These are phyloP conservation scores for Candida railenensis DNA, from an alignment of 805 yeast genomes.

Conservation along the genomic window DNA sequence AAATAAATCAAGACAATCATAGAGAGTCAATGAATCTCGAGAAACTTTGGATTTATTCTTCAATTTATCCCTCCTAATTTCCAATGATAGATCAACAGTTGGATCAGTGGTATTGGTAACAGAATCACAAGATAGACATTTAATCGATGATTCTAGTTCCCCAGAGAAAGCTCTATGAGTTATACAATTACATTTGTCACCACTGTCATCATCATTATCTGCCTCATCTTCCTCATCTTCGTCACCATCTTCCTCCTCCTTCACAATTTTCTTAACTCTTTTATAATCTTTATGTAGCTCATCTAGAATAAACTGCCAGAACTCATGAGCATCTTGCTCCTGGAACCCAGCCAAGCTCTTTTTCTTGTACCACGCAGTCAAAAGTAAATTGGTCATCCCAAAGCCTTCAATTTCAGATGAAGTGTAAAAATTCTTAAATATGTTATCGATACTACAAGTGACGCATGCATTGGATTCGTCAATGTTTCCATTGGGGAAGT, in stretches of 20 bases:
- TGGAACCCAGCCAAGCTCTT: slow-evolving; percentile 89
- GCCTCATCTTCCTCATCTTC: slow-evolving; percentile 1
- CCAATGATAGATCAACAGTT: slow-evolving; percentile 83
- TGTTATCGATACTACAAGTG: slow-evolving; percentile 80
- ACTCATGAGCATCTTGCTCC: slow-evolving; percentile 98
- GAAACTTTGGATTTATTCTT: slow-evolving; percentile 26
- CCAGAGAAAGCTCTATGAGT: slow-evolving; percentile 85
- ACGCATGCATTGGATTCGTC: slow-evolving; percentile 54
- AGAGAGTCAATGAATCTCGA: slow-evolving; percentile 30
- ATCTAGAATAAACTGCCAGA: slow-evolving; percentile 87
- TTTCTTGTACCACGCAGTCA: slow-evolving; percentile 87
- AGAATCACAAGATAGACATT: slow-evolving; percentile 66
- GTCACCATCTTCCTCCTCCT: not conserved
- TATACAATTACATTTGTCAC: slow-evolving; percentile 62
- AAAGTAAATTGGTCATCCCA: slow-evolving; percentile 78
- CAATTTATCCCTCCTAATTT: slow-evolving; percentile 42
- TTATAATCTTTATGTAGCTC: slow-evolving; percentile 60
- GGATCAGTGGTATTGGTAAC: slow-evolving; percentile 80
- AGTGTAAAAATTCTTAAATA: slow-evolving; percentile 74
- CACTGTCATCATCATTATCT: not conserved
- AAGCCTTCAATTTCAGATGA: slow-evolving; percentile 59
- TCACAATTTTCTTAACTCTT: slow-evolving; percentile 12
- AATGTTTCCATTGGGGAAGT: slow-evolving; percentile 16
- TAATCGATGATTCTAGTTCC: slow-evolving; percentile 73
- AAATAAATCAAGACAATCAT: slow-evolving; percentile 71